These are phyloP conservation scores for Kwoniella dejecticola DNA, from an alignment of 768 basidiomycete genomes.

Conservation along the genomic window DNA sequence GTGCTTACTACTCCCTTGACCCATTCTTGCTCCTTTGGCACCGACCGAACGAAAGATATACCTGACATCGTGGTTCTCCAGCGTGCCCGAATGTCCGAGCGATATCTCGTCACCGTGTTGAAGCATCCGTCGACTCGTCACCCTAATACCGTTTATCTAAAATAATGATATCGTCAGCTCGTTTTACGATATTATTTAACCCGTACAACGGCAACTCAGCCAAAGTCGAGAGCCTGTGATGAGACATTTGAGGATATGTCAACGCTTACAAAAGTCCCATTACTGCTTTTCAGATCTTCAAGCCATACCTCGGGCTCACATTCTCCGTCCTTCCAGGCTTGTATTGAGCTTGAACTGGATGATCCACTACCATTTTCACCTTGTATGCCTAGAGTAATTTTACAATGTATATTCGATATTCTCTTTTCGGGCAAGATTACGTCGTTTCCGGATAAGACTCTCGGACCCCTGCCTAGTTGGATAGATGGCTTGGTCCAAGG, in stretches of 20 bases:
- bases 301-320: slow-evolving; percentile 52
- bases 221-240: no score
- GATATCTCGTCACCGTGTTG: slow-evolving; percentile 83
- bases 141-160: slow-evolving; percentile 69
- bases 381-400: slow-evolving; percentile 45
- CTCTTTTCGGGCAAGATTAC: slow-evolving; percentile 46
- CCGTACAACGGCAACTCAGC: no score
- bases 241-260: no score
- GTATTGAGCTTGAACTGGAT: slow-evolving; percentile 15
- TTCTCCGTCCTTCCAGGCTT: slow-evolving; percentile 45
- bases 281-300: slow-evolving; percentile 62
- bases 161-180: neutral
- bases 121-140: slow-evolving; percentile 65
- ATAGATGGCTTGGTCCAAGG: slow-evolving; percentile 42
- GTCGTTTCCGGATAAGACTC: slow-evolving; percentile 41
- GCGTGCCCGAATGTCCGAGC: slow-evolving; percentile 66
- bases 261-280: slow-evolving; percentile 65
- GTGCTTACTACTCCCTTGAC: slow-evolving; percentile 27
- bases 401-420: slow-evolving; percentile 50
- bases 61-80: slow-evolving; percentile 61
- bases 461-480: slow-evolving; percentile 51
- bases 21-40: slow-evolving; percentile 27
- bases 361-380: slow-evolving; percentile 28
- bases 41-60: slow-evolving; percentile 52
- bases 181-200: no score